A percentile compares a stretch with the other conserved stretches of the same genome.
These are phyloP conservation scores for Ampelomyces quisqualis DNA, from an alignment of 2,329 filamentous ascomycete species.

Conservation along the genomic window DNA sequence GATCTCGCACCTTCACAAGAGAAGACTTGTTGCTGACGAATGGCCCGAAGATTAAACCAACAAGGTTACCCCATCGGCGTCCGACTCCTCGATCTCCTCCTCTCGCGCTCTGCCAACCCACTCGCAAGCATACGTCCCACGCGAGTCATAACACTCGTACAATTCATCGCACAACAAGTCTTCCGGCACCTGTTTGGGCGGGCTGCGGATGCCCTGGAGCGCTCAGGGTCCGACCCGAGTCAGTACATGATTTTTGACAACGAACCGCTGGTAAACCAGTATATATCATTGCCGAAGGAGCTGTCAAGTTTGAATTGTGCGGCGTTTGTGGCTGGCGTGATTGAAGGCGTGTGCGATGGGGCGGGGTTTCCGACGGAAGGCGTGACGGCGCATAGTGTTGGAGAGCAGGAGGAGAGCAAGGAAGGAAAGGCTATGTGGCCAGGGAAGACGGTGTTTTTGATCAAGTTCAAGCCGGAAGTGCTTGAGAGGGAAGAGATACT, in stretches of 20 bases:
- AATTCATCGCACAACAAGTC: constrained; percentile 89
- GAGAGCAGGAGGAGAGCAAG: constrained; percentile 52
- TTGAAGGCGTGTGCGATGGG: constrained; percentile 94
- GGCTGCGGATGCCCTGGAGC: constrained; percentile 89
- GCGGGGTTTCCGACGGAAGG: constrained; percentile 79
- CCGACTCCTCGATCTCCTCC: constrained; percentile 90
- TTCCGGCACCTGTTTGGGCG: constrained; percentile 92
- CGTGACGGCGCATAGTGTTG: constrained; percentile 80
- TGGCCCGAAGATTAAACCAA: constrained; percentile 68
- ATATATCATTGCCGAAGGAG: constrained; percentile 88
- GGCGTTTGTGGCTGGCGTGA: constrained; percentile 89
- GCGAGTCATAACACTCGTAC: constrained; percentile 84
- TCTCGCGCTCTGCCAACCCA: constrained; percentile 62
- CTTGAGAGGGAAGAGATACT: constrained; percentile 86
- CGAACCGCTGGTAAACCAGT: constrained; percentile 92
- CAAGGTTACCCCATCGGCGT: constrained; percentile 94
- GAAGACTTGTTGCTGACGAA: not conserved
- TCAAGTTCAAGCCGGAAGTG: constrained; percentile 89
- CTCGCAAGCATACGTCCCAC: constrained; percentile 66
- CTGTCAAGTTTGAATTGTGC: constrained; percentile 97
- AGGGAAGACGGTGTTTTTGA: constrained; percentile 89
- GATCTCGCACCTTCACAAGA: not conserved
- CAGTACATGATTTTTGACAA: constrained; percentile 99
- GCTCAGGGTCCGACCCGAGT: constrained; percentile 78
- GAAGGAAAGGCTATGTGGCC: constrained; percentile 73